Evolutionary conservation across 371 early-diverging fungal genomes (phyloP), one percentile per base, ranked within the genome.

Genomic region (Mortierella sp.): DNA sequence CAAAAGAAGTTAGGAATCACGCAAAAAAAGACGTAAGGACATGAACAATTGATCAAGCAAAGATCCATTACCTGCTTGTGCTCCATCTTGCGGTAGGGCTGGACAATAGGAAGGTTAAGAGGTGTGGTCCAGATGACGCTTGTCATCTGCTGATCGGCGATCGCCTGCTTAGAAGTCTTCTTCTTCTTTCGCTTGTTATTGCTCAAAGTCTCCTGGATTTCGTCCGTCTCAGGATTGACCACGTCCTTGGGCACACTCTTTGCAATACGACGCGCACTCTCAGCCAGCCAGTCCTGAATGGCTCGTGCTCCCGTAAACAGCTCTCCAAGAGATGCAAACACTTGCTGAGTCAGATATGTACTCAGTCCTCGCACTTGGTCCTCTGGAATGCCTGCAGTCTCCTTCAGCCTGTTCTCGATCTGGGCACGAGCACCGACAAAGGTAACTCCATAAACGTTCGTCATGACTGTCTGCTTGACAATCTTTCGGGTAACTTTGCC

Each of bases 381-480:
- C 12, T 72, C 81, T 1, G 87, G 83, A 19, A 92, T 83, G 50
- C 87, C 86, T 30, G 82, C 83, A n/a, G 85, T 78, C 60, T 94
- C 95, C 51, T 84, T 85, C 58, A 99, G 85, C 34, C 97, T 88
- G 47, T 86, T 90, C 28, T 84, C 83, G 64, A 99, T 96, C 81
- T 99, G 98, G 14, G 86, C 85, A 46, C 92, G 86, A 12, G 99
- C 99, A 42, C 99, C 99, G 31, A 97, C 82, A 64, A 95, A 92
- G 4, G 99, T 98, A 37, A 99, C 99, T 56, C 99, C 99, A 53
- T 99, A 99, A 11, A 97, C 97, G 78, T 95, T 96, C 37, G 99
- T 99, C 99, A 99, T 99, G 53, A 99, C 99, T 0, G 99, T 97
- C 72, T 99, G 98, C 83, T 99, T 99, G 60, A 99, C 97, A 12